A percentile compares a stretch with the other conserved stretches of the same genome.
phyloP scores from a whole-genome alignment of 495 filamentous ascomycete genomes.

The Penicillium lividum region DNA sequence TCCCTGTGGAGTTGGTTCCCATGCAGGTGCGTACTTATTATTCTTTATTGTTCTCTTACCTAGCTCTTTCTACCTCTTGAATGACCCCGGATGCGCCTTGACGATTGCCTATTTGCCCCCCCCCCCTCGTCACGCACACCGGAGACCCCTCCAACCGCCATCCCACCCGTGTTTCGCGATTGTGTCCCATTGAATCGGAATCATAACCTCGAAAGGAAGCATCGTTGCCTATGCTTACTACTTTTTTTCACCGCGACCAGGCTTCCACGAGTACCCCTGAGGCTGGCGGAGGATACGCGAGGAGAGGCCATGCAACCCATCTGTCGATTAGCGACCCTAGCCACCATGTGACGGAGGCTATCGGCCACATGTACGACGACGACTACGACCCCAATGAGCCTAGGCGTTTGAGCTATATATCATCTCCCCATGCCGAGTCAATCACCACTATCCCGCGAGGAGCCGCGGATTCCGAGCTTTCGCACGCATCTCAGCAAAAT shows the following conservation, averaged over 20 bases:
- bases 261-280: constrained; percentile 56
- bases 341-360: constrained; percentile 97
- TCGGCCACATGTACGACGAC: constrained; percentile 93
- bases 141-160: constrained; percentile 4
- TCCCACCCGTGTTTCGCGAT: constrained; percentile 1
- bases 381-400: constrained; percentile 66
- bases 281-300: constrained; percentile 54
- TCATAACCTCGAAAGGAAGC: not conserved
- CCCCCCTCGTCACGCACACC: constrained; percentile 3
- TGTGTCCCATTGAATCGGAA: not conserved
- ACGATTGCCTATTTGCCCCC: constrained; percentile 1
- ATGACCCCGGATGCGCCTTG: not conserved
- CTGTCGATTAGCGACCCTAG: constrained; percentile 76
- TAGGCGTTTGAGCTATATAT: constrained; percentile 65
- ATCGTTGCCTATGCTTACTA: constrained; percentile 12
- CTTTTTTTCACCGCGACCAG: constrained; percentile 27
- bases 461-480: constrained; percentile 49
- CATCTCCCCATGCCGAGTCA: constrained; percentile 51
- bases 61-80: not conserved
- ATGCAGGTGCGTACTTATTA: constrained; percentile 45
- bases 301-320: constrained; percentile 64
- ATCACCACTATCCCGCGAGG: constrained; percentile 47
- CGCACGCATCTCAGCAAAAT: constrained; percentile 29
- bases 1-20: constrained; percentile 38
- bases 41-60: constrained; percentile 7